Percentiles rank a stretch among this genome's conserved stretches.
phyloP scores from a whole-genome alignment of 345 rosid species.

The Raphanus sativus region DNA sequence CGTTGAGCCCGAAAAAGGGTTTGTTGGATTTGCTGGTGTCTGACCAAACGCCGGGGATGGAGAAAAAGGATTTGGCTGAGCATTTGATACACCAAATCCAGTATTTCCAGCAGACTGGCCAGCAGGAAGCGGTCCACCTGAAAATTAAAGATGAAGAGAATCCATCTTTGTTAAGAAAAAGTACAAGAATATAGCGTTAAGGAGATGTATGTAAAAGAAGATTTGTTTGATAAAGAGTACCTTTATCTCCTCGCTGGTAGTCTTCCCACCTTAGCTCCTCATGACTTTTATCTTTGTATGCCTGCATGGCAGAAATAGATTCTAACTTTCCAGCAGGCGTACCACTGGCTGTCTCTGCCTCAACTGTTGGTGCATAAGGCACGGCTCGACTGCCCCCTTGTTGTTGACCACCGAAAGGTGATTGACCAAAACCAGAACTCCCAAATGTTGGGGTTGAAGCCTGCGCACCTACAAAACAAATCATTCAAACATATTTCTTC shows the following conservation, averaged over 20 bases:
- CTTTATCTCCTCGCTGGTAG: conserved; percentile 96
- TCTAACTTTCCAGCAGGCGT: conserved; percentile 78
- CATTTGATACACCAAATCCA: conserved; percentile 54
- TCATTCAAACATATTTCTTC: conserved; percentile 25
- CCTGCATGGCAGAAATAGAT: conserved; percentile 92
- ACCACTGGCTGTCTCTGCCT: conserved; percentile 60
- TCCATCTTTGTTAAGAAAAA: conserved; percentile 1
- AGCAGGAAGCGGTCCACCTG: conserved; percentile 78
- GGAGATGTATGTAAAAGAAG: conserved; percentile 8
- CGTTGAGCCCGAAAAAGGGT: conserved; percentile 45
- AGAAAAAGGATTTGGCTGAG: conserved; percentile 62
- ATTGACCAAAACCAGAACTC: conserved; percentile 45
- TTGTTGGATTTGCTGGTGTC: conserved; percentile 58
- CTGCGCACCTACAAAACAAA: conserved; percentile 56
- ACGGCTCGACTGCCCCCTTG: conserved; percentile 81
- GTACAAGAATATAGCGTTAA: conserved; percentile 13
- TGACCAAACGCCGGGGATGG: conserved; percentile 55
- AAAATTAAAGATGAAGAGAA: conserved; percentile 16
- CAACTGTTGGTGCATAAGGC: conserved; percentile 69
- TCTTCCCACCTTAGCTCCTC: conserved; percentile 99
- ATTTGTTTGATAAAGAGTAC: conserved; percentile 40
- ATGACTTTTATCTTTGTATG: conserved; percentile 81
- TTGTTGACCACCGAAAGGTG: conserved; percentile 65
- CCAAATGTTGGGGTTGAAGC: conserved; percentile 74
- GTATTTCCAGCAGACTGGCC: conserved; percentile 62